These are phyloP conservation scores for Capillidium heterosporum DNA, from an alignment of 371 early-diverging fungal species.

Conservation along the genomic window DNA sequence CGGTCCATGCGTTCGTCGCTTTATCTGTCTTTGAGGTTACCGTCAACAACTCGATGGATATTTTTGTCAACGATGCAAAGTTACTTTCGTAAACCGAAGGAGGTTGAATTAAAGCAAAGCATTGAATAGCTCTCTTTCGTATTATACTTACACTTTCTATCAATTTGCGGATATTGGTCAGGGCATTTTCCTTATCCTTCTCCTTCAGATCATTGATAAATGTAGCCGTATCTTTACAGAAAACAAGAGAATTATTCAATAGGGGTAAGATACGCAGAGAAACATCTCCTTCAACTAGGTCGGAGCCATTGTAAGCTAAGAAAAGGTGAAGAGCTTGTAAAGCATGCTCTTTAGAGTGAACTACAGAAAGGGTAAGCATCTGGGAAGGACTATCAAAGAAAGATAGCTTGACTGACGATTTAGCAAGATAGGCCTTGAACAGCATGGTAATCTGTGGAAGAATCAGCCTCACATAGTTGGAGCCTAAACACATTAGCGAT, in stretches of 20 bases:
- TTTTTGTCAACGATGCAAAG: background rate
- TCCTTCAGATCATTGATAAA: background rate
- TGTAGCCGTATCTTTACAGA: background rate
- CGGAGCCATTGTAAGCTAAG: background rate
- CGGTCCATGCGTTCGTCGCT: background rate
- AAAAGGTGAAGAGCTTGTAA: conserved; percentile 3
- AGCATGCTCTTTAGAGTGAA: background rate
- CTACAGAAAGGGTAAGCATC: background rate
- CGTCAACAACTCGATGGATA: background rate
- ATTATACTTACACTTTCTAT: conserved; percentile 1
- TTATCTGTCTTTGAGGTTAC: background rate
- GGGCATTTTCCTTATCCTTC: background rate
- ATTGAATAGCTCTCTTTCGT: conserved; percentile 3
- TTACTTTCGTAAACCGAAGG: background rate
- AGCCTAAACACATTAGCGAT: conserved; percentile 60
- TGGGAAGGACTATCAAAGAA: background rate
- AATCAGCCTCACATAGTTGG: conserved; percentile 61
- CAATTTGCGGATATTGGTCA: background rate
- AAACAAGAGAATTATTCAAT: background rate
- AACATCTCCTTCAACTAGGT: background rate
- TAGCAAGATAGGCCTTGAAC: background rate
- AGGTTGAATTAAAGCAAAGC: background rate
- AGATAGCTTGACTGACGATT: background rate
- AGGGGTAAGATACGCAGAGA: background rate
- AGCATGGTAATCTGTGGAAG: conserved; percentile 49